Conservation (phyloP, 345 rosid species). For the Stellera chamaejasme region DNA sequence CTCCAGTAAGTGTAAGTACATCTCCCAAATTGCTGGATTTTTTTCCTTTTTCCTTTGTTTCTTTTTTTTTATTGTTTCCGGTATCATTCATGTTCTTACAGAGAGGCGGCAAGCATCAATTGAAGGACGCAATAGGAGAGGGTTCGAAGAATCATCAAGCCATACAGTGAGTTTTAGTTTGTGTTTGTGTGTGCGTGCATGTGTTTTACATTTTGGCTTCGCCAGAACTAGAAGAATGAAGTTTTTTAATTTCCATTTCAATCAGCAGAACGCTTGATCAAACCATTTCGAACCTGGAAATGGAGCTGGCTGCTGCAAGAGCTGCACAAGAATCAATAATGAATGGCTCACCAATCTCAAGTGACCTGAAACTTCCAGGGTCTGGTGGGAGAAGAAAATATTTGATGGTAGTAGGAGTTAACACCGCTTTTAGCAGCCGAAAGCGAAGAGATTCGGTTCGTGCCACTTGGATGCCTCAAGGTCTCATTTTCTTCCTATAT, state of each 20-base stretch:
- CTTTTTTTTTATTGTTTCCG: constrained; percentile 2
- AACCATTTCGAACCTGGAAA: constrained; percentile 72
- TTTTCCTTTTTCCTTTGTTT: not conserved
- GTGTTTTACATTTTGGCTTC: not conserved
- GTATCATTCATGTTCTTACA: constrained; percentile 14
- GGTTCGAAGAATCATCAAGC: constrained; percentile 72
- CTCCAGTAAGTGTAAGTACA: constrained; percentile 47
- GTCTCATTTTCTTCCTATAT: constrained; percentile 14
- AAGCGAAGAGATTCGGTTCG: constrained; percentile 59
- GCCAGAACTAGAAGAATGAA: constrained; percentile 8
- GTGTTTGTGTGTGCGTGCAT: no score
- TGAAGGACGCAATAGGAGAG: constrained; percentile 49
- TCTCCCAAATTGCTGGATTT: not conserved
- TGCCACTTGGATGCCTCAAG: constrained; percentile 63
- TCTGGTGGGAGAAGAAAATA: constrained; percentile 52
- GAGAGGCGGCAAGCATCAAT: constrained; percentile 48
- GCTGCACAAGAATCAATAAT: constrained; percentile 77
- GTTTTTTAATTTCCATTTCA: constrained; percentile 10
- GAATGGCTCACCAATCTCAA: constrained; percentile 74
- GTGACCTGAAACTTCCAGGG: constrained; percentile 36
- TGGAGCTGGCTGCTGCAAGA: constrained; percentile 83
- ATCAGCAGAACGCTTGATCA: constrained; percentile 60
- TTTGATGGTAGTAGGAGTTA: constrained; percentile 50
- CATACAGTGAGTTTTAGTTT: constrained; percentile 45
- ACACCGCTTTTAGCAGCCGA: constrained; percentile 59